Evolutionary conservation across 345 rosid species (phyloP), one percentile per base, ranked within the genome.

Genomic region (Camelina sativa): DNA sequence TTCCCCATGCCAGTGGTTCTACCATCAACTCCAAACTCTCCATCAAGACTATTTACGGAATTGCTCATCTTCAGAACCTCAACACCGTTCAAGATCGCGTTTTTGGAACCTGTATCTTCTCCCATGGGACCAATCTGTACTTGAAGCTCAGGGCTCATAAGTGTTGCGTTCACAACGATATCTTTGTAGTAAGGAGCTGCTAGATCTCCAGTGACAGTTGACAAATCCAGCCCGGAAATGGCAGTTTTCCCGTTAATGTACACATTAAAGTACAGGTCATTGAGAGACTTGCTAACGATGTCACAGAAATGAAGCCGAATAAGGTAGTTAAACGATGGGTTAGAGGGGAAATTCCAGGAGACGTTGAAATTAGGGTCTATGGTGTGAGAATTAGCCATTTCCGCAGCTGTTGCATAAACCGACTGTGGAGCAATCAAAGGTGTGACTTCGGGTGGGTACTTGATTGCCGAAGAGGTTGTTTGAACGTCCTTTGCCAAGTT

Each of bases 21-120:
- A 10, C 96, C 96, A 59, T 87, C 89, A 34, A 79, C 87, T 11
- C 93, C 93, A 62, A 90, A 88, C 74, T 84, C 90, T 30, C 96
- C 96, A 69, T 90, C 93, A 74, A 91, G 85, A 68, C 96, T 88
- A 41, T 85, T 61, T 28, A 83, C 93, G 2, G 87, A 69, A 62
- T 87, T 91, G 79, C 96, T 91, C 88, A 91, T 88, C 72, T 86
- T 91, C 74, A 91, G 13, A 19, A 91, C 71, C 81, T 91, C 96
- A 76, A 90, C 77, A 7, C 93, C 96, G 48, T 90, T 90, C 15
- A 90, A 74, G 44, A 90, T 84, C 1, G 96, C 96, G 48, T 91
- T 87, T 48, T 20, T 46, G 6, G 58, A 4, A 4, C 96, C 92
- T 0, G 88, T 82, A 22, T 79, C 86, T 65, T 84, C 85, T 40